Evolutionary conservation across 805 yeast species (phyloP).

Genomic region (Wickerhamiella musiphila): DNA sequence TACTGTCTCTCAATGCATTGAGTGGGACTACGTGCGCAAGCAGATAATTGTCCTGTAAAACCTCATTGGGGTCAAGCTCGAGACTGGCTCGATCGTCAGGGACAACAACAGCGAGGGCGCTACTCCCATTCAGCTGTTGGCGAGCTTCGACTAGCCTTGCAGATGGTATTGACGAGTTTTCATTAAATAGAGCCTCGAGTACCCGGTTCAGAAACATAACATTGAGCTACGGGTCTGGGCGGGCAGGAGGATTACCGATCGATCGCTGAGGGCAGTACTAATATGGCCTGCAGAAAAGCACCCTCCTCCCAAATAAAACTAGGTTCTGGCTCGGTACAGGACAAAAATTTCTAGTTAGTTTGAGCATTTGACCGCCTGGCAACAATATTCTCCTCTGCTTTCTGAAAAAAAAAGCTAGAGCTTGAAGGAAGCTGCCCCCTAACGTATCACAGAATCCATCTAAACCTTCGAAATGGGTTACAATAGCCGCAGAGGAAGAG

Average conservation of each 20-base stretch:
- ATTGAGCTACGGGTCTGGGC: background rate
- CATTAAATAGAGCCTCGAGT: conserved; percentile 13
- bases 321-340: no score
- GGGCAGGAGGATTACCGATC: no score
- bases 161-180: conserved; percentile 8
- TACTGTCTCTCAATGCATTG: no score
- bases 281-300: no score
- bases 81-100: conserved; percentile 5
- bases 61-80: conserved; percentile 5
- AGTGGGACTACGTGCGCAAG: conserved; percentile 11
- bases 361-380: background rate
- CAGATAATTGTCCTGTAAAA: conserved; percentile 10
- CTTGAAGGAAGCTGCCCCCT: no score
- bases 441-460: no score
- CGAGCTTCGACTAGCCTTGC: conserved; percentile 4
- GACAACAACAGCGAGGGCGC: conserved; percentile 7
- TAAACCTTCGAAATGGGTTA: background rate
- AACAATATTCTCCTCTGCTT: background rate
- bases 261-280: no score
- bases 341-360: no score
- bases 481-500: conserved; percentile 2
- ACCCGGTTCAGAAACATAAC: conserved; percentile 8
- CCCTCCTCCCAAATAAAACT: no score
- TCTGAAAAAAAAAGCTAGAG: background rate
- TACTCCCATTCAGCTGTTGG: conserved; percentile 3